A percentile compares a stretch with the other conserved stretches of the same genome.
Conservation (phyloP, 495 filamentous ascomycete genomes). For the Neurospora pannonica region DNA sequence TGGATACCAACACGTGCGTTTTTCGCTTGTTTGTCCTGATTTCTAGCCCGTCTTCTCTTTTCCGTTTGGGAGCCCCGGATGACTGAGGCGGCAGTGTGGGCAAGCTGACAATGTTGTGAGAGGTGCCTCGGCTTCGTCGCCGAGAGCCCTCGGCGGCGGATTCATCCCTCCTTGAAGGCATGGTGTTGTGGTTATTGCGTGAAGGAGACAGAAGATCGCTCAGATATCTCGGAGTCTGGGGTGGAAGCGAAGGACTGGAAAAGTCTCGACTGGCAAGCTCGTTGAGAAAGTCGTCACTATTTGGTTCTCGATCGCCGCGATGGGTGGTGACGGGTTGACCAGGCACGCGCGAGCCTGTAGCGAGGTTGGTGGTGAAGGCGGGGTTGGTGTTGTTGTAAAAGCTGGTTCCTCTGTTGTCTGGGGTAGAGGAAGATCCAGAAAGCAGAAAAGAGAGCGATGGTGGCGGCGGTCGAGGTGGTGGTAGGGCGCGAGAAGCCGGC, state of each 20-base stretch:
- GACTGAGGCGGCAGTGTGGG: not conserved
- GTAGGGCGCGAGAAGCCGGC: not conserved
- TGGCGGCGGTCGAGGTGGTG: not conserved
- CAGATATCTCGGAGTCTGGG: constrained; percentile 3
- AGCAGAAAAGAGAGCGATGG: not conserved
- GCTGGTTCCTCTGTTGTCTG: not conserved
- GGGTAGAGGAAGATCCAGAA: not conserved
- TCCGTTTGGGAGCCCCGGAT: not conserved
- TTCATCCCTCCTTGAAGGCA: not conserved
- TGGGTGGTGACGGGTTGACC: not conserved
- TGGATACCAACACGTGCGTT: constrained; percentile 5
- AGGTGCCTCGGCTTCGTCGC: not conserved
- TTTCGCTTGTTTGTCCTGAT: constrained; percentile 1
- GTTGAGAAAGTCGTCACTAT: constrained; percentile 24
- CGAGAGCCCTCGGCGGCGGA: not conserved
- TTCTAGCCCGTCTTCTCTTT: not conserved
- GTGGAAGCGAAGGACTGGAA: constrained; percentile 26
- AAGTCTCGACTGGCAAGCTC: constrained; percentile 22
- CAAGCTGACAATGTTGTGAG: not conserved
- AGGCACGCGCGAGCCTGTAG: not conserved
- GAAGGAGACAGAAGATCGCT: not conserved
- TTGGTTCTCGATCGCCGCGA: constrained; percentile 1
- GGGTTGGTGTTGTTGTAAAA: not conserved
- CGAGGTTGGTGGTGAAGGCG: not conserved
- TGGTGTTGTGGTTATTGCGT: not conserved